phyloP scores from a whole-genome alignment of 495 filamentous ascomycete species.

The Xylaria telfairii region DNA sequence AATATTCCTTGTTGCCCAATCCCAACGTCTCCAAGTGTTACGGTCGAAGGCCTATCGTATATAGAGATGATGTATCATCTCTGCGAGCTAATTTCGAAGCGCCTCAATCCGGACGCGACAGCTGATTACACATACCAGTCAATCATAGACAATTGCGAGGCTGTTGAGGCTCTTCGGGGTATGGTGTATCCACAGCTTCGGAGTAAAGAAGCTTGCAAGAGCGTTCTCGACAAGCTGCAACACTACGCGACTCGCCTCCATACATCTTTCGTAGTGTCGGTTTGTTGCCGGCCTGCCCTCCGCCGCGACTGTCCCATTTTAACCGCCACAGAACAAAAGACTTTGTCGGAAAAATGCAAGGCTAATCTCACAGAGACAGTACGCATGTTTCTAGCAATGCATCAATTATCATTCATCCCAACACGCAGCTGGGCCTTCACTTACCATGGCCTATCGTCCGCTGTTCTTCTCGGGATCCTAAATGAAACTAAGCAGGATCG shows the following conservation, averaged over 20 bases:
- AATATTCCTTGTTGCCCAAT: conserved; percentile 55
- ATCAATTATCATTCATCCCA: conserved; percentile 68
- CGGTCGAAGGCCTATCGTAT: conserved; percentile 56
- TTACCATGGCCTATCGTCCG: conserved; percentile 68
- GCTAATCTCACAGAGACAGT: conserved; percentile 68
- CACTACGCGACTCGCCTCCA: conserved; percentile 61
- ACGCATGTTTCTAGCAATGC: conserved; percentile 71
- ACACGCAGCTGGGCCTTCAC: conserved; percentile 71
- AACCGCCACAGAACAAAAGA: conserved; percentile 49
- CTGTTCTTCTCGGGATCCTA: conserved; percentile 68
- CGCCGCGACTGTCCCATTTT: conserved; percentile 49
- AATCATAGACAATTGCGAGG: conserved; percentile 54
- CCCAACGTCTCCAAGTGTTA: conserved; percentile 49
- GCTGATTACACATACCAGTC: conserved; percentile 51
- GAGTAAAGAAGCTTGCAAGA: conserved; percentile 59
- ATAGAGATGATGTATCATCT: conserved; percentile 63
- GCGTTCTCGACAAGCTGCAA: conserved; percentile 58
- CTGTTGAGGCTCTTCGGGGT: conserved; percentile 55
- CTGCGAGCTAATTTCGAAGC: conserved; percentile 55
- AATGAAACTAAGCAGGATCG: conserved; percentile 64
- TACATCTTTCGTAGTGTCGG: conserved; percentile 61
- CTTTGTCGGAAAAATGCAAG: conserved; percentile 63
- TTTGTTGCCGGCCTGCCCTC: conserved; percentile 61
- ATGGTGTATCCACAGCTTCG: conserved; percentile 51
- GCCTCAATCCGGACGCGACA: conserved; percentile 58